Evolutionary conservation across 495 filamentous ascomycete genomes (phyloP), one percentile per base, ranked within the genome.

Genomic region (Penicillium simplicissimum): DNA sequence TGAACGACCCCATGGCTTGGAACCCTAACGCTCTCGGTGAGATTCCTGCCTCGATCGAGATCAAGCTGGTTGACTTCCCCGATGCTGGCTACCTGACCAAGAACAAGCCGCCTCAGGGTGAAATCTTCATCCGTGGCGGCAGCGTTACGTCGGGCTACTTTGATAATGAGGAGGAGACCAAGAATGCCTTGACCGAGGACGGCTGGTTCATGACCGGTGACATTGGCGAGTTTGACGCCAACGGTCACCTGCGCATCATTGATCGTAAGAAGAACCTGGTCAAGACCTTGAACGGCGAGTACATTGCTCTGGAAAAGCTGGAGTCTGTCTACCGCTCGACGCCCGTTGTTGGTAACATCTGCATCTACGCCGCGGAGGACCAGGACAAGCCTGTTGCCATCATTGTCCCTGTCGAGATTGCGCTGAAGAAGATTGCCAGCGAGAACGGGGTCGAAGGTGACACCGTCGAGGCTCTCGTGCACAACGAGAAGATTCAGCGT

Each of bases 261-360:
- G 93, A 97, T 76, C 90, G 93, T 68, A 97, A 96, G 90, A 97
- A 97, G 88, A 97, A 97, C 74, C 76, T 97, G 62, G 89, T 96
- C 74, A 97, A 97, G 87, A 98, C 93, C 3, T 81, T 90, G 58
- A 92, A 93, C 71, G 95, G 95, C 69, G 95, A 98, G 80, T 98
- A 98, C 76, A 97, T 98, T 71, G 95, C 95, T 35, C 84, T 98
- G 19, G 95, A 98, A 87, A 98, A 98, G 85, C 90, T 98, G 55
- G 95, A 98, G 79, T 93, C 92, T 4, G 81, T 96, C 62, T 98
- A 98, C 79, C 91, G 95, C 58, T 87, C 93, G 35, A 84, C 87
- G 6, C 82, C 89, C 8, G 84, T 97, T 3, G 93, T 97, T 23
- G 89, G 83, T 68, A 98, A 98, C 76, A 97, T 98, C 74, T 97